These are phyloP conservation scores for Emericellopsis atlantica DNA, from an alignment of 2,329 filamentous ascomycete species.

Conservation along the genomic window DNA sequence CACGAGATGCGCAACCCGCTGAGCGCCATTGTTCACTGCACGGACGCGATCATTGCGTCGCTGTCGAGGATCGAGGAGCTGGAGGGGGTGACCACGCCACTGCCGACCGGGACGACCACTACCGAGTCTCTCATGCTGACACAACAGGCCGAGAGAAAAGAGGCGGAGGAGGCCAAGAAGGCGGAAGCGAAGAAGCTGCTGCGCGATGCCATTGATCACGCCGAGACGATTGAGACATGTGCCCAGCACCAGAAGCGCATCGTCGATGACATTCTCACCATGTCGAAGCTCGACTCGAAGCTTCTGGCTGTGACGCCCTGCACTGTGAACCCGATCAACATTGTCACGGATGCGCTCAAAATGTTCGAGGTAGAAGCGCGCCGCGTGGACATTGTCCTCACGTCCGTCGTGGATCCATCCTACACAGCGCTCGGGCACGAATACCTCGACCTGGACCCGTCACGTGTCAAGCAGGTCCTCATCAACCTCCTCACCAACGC, in stretches of 20 bases:
- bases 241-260: slow-evolving; percentile 71
- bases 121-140: slow-evolving; percentile 3
- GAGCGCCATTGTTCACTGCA: slow-evolving; percentile 61
- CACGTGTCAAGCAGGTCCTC: slow-evolving; percentile 62
- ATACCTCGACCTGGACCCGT: slow-evolving; percentile 60
- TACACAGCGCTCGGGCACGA: slow-evolving; percentile 45
- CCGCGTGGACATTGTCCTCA: slow-evolving; percentile 54
- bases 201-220: slow-evolving; percentile 54
- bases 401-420: slow-evolving; percentile 49
- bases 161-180: neutral
- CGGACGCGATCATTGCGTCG: slow-evolving; percentile 52
- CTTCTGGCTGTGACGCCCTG: slow-evolving; percentile 61
- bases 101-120: slow-evolving; percentile 11
- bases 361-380: slow-evolving; percentile 70
- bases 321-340: slow-evolving; percentile 51
- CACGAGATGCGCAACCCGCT: slow-evolving; percentile 66
- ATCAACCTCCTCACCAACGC: slow-evolving; percentile 75
- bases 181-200: slow-evolving; percentile 31
- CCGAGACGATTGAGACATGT: slow-evolving; percentile 66
- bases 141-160: neutral
- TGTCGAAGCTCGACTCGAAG: slow-evolving; percentile 66
- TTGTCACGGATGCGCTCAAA: slow-evolving; percentile 56
- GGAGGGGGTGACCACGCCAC: slow-evolving; percentile 7
- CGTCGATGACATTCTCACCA: slow-evolving; percentile 61
- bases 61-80: slow-evolving; percentile 30